Base-by-base conservation (phyloP, 192 early-diverging fungal genomes). In the Chytriomyces confervae region DNA sequence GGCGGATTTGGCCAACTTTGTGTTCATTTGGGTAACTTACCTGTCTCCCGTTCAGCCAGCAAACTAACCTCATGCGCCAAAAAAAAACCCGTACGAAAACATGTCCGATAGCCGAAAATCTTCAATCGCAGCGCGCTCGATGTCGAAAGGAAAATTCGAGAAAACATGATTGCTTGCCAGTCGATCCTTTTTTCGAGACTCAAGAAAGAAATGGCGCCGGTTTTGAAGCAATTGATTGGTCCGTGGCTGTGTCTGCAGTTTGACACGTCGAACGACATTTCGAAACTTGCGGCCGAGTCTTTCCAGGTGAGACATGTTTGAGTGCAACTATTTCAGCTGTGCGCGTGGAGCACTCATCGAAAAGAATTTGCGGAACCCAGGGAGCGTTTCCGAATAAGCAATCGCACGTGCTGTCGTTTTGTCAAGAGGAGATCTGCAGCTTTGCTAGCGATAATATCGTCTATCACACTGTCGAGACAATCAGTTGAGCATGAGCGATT, bases 221-320 rank as follows among this genome's bases (percentile, higher is more conserved):
- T 92, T 61, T 81, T 99, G 18, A 97, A 95, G 81, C 87, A 89
- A 18, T 80, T 98, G 24, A 87, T 96, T 76, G 94, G 91, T 0
- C 83, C 93, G 4, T 99, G 97, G 97, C 78, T 97, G 23, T 88
- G 87, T 3, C 85, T 89, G 24, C 91, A 85, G 66, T 98, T 94
- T 81, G 97, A 99, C 81, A 90, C 90, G 6, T 85, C 89, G 13
- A 88, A 89, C 36, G 96, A 99, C 70, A 91, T 95, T 60, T 85
- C 92, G 0, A 83, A 81, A 66, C 75, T 86, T 1, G 91, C 94
- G 13, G 80, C 45, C 9, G 81, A 89, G 36, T 82, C 94, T 0
- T 93, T 94, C 83, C 82, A 93, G 84, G 92, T 93, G 82, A 36
- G 36, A 36, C 36, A 36, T 7, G 49, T 47, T 18, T 66, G 60